Evolutionary conservation across 306 rosid species (phyloP).

Genomic region (Pterocarpus santalinus): DNA sequence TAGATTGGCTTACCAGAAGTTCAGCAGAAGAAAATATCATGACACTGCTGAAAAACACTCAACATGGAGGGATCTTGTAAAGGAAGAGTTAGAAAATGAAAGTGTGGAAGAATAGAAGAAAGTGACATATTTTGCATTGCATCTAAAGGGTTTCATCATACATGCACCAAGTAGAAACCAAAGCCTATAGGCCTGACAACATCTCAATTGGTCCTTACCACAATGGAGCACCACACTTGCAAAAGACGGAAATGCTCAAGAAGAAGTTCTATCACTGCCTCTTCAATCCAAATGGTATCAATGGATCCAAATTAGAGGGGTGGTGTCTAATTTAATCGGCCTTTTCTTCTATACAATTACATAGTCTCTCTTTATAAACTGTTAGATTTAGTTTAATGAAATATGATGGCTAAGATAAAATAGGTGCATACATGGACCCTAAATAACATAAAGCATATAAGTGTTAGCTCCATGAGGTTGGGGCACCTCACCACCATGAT

Average conservation of each 20-base stretch:
- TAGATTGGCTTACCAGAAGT: neutral
- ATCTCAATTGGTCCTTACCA: constrained; percentile 56
- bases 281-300: neutral
- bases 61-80: constrained; percentile 36
- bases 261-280: constrained; percentile 36
- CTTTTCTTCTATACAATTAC: too few relatives aligned
- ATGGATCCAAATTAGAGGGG: constrained; percentile 8
- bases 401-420: too few relatives aligned
- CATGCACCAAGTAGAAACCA: constrained; percentile 13
- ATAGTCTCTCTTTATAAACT: too few relatives aligned
- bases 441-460: too few relatives aligned
- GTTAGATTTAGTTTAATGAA: too few relatives aligned
- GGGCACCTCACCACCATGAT: too few relatives aligned
- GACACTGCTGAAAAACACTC: neutral
- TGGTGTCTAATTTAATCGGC: too few relatives aligned
- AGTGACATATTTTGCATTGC: constrained; percentile 12
- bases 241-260: constrained; percentile 42
- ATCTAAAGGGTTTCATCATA: constrained; percentile 42
- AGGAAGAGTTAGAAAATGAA: constrained; percentile 38
- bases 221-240: constrained; percentile 37
- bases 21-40: constrained; percentile 24
- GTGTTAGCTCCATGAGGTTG: too few relatives aligned
- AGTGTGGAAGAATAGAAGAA: neutral
- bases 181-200: constrained; percentile 50
- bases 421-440: too few relatives aligned